A percentile compares a stretch with the other conserved stretches of the same genome.
Conservation (phyloP, 2,329 filamentous ascomycete species). For the Penicillium sp. region DNA sequence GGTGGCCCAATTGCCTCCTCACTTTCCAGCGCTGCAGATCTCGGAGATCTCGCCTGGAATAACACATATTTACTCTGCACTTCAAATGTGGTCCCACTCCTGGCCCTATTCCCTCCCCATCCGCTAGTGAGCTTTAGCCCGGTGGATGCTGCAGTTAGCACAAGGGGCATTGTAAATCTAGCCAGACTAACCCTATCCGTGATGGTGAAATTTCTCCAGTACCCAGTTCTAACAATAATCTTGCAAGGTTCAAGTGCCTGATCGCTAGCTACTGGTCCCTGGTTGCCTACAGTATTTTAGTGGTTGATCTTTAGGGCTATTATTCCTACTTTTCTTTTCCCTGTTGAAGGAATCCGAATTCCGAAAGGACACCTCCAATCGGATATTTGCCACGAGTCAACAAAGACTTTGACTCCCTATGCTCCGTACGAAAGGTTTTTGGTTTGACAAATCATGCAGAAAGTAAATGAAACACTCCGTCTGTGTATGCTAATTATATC, state of each 20-base stretch:
- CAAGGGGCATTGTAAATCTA: background rate
- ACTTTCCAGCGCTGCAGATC: background rate
- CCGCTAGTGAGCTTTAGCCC: background rate
- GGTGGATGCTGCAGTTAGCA: background rate
- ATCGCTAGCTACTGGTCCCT: background rate
- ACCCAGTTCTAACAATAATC: no score
- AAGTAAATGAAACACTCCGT: background rate
- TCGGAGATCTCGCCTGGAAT: constrained; percentile 6
- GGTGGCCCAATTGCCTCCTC: background rate
- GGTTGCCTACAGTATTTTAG: background rate
- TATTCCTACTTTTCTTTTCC: background rate
- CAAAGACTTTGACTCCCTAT: no score
- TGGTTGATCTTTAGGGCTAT: no score
- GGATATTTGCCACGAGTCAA: background rate
- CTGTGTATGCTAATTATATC: background rate
- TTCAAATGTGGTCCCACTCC: background rate
- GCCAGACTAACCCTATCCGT: background rate
- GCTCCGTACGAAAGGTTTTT: background rate
- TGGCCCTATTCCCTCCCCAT: background rate
- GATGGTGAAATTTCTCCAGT: background rate
- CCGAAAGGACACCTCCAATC: constrained; percentile 10
- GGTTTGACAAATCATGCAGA: constrained; percentile 10
- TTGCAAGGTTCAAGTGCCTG: background rate
- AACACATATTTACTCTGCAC: background rate
- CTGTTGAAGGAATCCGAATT: background rate